A percentile compares a stretch with the other conserved stretches of the same genome.
These are phyloP conservation scores for Phytophthora brassicae DNA, from an alignment of 352 stramenopile genomes.

Conservation along the genomic window DNA sequence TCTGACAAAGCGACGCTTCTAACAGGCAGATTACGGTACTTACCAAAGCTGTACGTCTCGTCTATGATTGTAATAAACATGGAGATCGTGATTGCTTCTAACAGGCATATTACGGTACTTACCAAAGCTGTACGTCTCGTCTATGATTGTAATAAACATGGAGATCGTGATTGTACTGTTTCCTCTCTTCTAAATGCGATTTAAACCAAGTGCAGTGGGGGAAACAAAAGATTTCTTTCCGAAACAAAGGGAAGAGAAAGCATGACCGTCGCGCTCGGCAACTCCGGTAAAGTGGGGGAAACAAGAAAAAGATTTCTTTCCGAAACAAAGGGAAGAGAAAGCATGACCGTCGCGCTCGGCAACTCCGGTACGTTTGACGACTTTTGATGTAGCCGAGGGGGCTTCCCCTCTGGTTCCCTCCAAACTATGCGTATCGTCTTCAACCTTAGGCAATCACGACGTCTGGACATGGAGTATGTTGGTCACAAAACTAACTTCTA, in stretches of 20 bases:
- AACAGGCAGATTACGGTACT: too few species aligned
- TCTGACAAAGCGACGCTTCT: too few species aligned
- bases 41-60: neutral
- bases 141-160: constrained; percentile 18
- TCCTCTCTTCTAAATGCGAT: constrained; percentile 19
- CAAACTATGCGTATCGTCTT: neutral
- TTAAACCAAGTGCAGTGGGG: constrained; percentile 4
- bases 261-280: constrained; percentile 54
- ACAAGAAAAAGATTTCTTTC: constrained; percentile 43
- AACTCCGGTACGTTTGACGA: constrained; percentile 56
- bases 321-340: constrained; percentile 35
- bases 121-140: neutral
- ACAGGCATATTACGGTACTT: too few species aligned
- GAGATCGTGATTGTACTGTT: constrained; percentile 11
- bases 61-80: constrained; percentile 19
- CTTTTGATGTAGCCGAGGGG: neutral
- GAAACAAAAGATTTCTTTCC: constrained; percentile 43
- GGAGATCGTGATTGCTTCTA: constrained; percentile 5
- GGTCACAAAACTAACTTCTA: constrained; percentile 30
- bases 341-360: constrained; percentile 50
- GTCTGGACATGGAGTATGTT: constrained; percentile 7
- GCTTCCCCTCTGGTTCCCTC: constrained; percentile 1
- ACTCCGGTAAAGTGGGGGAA: constrained; percentile 39
- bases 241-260: constrained; percentile 36
- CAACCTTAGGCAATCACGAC: constrained; percentile 3